Evolutionary conservation across 306 rosid genomes (phyloP).

Genomic region (Citrullus mucosospermus): DNA sequence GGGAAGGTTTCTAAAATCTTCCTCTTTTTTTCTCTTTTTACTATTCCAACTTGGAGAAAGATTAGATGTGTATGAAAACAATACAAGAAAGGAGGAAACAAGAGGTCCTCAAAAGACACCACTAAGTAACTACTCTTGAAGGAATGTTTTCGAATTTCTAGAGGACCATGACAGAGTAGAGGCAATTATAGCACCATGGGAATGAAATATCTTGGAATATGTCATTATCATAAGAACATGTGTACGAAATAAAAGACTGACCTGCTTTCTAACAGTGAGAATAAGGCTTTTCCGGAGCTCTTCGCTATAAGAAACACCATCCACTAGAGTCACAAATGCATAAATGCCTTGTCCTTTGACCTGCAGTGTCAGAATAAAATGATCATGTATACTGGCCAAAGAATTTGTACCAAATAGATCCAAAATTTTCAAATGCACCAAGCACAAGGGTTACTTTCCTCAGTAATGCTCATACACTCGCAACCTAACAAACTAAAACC

Average conservation of each 20-base stretch:
- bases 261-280: conserved; percentile 78
- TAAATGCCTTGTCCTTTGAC: conserved; percentile 95
- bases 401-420: conserved; percentile 2
- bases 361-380: conserved; percentile 24
- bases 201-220: not conserved
- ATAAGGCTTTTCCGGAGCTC: conserved; percentile 72
- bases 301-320: conserved; percentile 82
- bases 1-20: not conserved
- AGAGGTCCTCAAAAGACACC: too few relatives aligned
- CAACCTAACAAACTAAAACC: conserved; percentile 1
- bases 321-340: conserved; percentile 85
- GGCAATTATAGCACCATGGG: not conserved
- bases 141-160: not conserved
- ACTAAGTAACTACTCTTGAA: not conserved
- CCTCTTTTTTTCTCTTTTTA: not conserved
- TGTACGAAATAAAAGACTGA: conserved; percentile 14
- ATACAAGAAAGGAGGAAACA: too few relatives aligned
- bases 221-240: not conserved
- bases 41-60: not conserved
- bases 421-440: not conserved
- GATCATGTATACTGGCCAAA: not conserved
- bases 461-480: not conserved
- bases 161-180: not conserved
- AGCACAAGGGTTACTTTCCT: not conserved
- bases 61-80: too few relatives aligned